Base-by-base conservation (phyloP, 495 filamentous ascomycete genomes). In the Massariosphaeria phaeospora region DNA sequence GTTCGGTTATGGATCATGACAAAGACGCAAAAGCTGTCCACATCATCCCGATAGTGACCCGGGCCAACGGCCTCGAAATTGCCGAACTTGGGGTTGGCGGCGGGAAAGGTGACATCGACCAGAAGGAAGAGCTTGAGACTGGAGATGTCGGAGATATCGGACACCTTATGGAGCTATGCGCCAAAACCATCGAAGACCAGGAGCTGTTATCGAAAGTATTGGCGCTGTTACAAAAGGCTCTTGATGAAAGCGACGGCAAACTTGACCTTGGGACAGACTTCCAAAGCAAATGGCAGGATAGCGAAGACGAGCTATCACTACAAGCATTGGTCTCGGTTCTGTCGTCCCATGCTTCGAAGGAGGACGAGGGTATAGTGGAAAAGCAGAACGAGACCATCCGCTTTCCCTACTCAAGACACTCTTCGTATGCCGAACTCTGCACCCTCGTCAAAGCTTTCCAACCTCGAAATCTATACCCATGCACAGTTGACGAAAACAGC, bases 401-500 rank as follows among this genome's bases (percentile, higher is more conserved):
- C 68, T 96, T 96, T 54, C 88, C 90, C 3, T 97, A 91, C 63
- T 91, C 91, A 0, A 80, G 91, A 1, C 91, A 97, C 68, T 94
- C 91, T 0, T 95, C 88, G 0, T 89, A 91, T 45, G 70, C 71
- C 0, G 91, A 96, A 67, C 75, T 95, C 4, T 85, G 87, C 53
- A 66, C 82, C 52, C 69, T 97, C 0, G 73, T 95, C 3, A 60
- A 73, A 3, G 75, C 74, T 0, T 89, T 96, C 56, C 76, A 72
- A 31, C 90, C 89, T 0, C 78, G 72, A 53, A 88, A 96, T 67
- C 73, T 96, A 10, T 84, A 85, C 69, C 89, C 91, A 3, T 96
- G 91, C 64, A 91, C 89, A 1, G 82, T 91, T 5, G 75, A 90
- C 47, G 70, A 77, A 15, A 54, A 66, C 0, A 69, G 66, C 6